Base-by-base conservation (phyloP, 805 yeast genomes). In the Candida hungchunana region DNA sequence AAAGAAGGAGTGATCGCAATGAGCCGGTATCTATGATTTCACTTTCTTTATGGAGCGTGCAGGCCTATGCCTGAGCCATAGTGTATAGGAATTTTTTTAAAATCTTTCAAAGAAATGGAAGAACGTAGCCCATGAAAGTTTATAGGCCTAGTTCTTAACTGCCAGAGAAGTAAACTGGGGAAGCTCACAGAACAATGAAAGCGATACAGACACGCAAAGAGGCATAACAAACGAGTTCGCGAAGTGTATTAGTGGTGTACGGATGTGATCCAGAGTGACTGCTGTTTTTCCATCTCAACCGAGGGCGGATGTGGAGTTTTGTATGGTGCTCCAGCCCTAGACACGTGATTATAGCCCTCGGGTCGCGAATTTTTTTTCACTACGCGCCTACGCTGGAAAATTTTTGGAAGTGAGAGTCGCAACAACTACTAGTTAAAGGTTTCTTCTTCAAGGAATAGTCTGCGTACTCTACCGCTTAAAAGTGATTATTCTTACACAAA, bases 391-490 rank as follows among this genome's bases (percentile, higher is more conserved):
- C 11, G 17, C 21, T 34, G 38, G 48, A 47, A 43, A 47, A 45
- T 45, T 47, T 47, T 46, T 30, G 42, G 26, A n/a, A 12, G 5
- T 12, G 12, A 13, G 14, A 18, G 10, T 12, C 5, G n/a, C 18
- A 15, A 12, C 26, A 15, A 15, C 18, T 12, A 13, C 13, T 20
- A 22, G 25, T 18, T 13, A 16, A 15, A 9, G 13, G 14, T 17
- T 32, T 20, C 25, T 29, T 32, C 47, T 28, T 29, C 38, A 81
- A 82, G 74, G 89, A 79, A 81, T 82, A 82, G 89, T 82, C 90
- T 75, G 90, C 86, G 45, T 17, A 36, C 34, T 29, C 53, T 32
- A 54, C 58, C 66, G 85, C 86, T 80, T 80, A 79, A 79, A 77
- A 68, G 77, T 77, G 85, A 79, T 79, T 79, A 79, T 79, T 79